Evolutionary conservation across 306 rosid genomes (phyloP).

Genomic region (Glycyrrhiza uralensis): DNA sequence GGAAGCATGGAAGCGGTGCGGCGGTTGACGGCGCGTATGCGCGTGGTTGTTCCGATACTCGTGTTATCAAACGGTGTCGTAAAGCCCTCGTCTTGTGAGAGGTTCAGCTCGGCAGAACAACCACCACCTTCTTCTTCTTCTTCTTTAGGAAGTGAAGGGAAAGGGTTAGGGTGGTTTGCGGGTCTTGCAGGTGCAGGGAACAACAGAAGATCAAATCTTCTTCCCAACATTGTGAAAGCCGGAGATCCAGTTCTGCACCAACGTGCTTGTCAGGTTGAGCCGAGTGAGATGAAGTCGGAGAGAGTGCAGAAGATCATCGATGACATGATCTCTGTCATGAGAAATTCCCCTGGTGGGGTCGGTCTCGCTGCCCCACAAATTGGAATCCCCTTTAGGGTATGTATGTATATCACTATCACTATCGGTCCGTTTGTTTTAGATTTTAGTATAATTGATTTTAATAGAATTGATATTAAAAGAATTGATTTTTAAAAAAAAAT

Average conservation of each 20-base stretch:
- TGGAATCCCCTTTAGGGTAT: slow-evolving; percentile 77
- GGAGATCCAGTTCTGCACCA: slow-evolving; percentile 79
- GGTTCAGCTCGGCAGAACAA: background rate
- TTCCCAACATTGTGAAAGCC: slow-evolving; percentile 61
- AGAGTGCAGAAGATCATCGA: slow-evolving; percentile 72
- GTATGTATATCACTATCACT: no score
- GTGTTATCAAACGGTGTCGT: background rate
- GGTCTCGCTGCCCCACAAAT: slow-evolving; percentile 97
- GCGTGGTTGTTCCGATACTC: background rate
- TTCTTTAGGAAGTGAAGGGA: slow-evolving; percentile 31
- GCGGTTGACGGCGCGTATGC: background rate
- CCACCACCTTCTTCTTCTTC: slow-evolving; percentile 36
- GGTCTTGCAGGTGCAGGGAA: slow-evolving; percentile 52
- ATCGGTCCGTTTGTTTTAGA: no score
- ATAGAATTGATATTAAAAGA: no score
- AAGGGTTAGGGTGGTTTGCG: slow-evolving; percentile 60
- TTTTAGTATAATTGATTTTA: no score
- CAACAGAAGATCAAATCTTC: slow-evolving; percentile 25
- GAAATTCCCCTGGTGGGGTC: slow-evolving; percentile 79
- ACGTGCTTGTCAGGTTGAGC: slow-evolving; percentile 52
- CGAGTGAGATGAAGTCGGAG: slow-evolving; percentile 58
- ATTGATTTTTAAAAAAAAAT: no score
- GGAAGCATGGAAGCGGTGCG: background rate
- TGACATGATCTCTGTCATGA: slow-evolving; percentile 64
- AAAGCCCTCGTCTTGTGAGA: background rate